phyloP scores from a whole-genome alignment of 192 early-diverging fungal genomes.

The Linnemannia elongata region DNA sequence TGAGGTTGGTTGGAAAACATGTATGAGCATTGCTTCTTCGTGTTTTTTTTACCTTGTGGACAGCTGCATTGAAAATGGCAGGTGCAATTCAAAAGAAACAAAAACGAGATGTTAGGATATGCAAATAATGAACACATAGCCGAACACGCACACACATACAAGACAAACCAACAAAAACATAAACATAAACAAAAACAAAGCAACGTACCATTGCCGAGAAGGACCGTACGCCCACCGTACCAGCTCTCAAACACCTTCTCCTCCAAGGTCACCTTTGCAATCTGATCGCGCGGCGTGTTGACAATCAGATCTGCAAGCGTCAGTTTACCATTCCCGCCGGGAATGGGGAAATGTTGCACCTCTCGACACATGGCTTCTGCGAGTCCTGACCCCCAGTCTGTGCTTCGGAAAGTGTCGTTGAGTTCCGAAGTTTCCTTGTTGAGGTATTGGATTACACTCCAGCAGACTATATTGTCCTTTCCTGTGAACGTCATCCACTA shows the following conservation, averaged over 20 bases:
- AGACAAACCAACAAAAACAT: background rate
- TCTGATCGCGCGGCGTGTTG: conserved; percentile 19
- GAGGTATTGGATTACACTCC: background rate
- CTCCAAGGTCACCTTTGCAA: conserved; percentile 21
- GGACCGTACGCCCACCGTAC: conserved; percentile 18
- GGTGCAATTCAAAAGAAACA: no score
- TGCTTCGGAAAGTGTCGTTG: conserved; percentile 10
- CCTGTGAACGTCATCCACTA: conserved; percentile 21
- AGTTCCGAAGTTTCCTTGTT: background rate
- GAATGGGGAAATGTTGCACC: conserved; percentile 10
- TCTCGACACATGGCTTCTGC: conserved; percentile 8
- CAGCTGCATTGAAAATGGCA: background rate
- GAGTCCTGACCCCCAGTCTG: conserved; percentile 13
- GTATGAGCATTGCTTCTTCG: no score
- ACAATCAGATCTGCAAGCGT: conserved; percentile 31
- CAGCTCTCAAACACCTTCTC: conserved; percentile 39
- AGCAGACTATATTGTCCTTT: conserved; percentile 7
- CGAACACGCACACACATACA: no score
- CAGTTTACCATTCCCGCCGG: conserved; percentile 6
- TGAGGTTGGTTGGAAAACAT: no score
- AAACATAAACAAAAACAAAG: background rate
- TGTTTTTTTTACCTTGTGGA: background rate
- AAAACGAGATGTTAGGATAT: no score
- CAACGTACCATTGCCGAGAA: conserved; percentile 29
- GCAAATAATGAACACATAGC: no score